phyloP scores from a whole-genome alignment of 108 stramenopile species.

The Epithemia pelagica region DNA sequence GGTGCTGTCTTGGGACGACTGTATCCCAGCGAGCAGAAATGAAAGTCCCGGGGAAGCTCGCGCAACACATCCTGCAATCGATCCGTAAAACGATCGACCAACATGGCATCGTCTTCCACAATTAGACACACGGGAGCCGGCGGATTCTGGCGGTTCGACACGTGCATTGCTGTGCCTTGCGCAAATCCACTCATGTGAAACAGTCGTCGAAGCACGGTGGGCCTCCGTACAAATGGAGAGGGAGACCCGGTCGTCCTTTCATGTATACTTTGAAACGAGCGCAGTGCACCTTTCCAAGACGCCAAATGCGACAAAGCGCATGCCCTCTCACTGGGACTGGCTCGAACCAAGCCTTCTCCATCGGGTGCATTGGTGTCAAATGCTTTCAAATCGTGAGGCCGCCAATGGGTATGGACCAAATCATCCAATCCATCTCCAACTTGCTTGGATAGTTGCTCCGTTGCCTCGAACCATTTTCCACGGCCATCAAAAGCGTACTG shows the following conservation, averaged over 20 bases:
- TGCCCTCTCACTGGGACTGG: conserved; percentile 50
- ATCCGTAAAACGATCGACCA: conserved; percentile 74
- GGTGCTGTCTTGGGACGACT: conserved; percentile 74
- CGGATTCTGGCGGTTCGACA: conserved; percentile 37
- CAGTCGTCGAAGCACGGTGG: conserved; percentile 10
- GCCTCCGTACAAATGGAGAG: background rate
- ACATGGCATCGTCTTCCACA: conserved; percentile 77
- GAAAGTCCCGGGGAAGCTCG: conserved; percentile 81
- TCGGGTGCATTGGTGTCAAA: conserved; percentile 66
- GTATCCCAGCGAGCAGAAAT: conserved; percentile 81
- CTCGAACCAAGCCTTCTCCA: conserved; percentile 33
- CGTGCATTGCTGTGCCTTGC: conserved; percentile 31
- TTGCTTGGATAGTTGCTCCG: conserved; percentile 20
- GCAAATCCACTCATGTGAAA: conserved; percentile 66
- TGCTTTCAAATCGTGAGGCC: conserved; percentile 62
- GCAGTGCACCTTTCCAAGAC: conserved; percentile 49
- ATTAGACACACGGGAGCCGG: conserved; percentile 71
- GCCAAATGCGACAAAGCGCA: conserved; percentile 74
- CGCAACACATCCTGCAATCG: conserved; percentile 47
- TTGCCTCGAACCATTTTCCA: conserved; percentile 26
- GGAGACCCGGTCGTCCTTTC: conserved; percentile 6
- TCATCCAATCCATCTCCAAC: conserved; percentile 30
- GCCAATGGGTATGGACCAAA: conserved; percentile 53
- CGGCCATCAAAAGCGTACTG: conserved; percentile 65
- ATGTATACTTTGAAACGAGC: conserved; percentile 12